Evolutionary conservation across 352 stramenopile genomes (phyloP).

Genomic region (Phytophthora pini): DNA sequence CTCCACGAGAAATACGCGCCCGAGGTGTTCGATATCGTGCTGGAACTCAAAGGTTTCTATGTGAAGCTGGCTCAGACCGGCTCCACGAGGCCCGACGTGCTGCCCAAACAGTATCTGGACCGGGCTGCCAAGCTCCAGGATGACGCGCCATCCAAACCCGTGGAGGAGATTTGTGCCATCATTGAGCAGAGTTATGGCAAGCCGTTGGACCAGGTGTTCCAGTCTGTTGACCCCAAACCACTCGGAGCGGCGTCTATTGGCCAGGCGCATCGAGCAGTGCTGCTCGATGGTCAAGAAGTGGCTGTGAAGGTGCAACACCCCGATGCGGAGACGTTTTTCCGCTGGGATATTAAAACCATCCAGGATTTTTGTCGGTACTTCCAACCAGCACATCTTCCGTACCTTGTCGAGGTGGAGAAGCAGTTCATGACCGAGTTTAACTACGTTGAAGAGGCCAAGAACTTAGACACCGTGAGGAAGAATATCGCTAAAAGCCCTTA

Average conservation of each 20-base stretch:
- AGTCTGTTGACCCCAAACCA: conserved; percentile 67
- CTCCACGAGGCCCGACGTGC: conserved; percentile 81
- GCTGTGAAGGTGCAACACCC: conserved; percentile 95
- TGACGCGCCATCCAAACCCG: conserved; percentile 75
- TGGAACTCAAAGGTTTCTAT: conserved; percentile 89
- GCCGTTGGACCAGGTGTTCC: conserved; percentile 61
- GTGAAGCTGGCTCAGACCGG: conserved; percentile 87
- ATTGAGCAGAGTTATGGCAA: conserved; percentile 79
- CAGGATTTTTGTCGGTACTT: conserved; percentile 96
- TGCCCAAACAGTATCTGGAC: conserved; percentile 83
- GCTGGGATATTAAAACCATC: conserved; percentile 96
- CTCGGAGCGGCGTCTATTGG: conserved; percentile 86
- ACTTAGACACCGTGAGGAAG: conserved; percentile 85
- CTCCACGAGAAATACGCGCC: conserved; percentile 82
- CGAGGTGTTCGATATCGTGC: conserved; percentile 82
- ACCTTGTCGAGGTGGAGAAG: conserved; percentile 95
- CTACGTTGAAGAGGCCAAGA: conserved; percentile 93
- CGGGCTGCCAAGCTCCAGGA: conserved; percentile 80
- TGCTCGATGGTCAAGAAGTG: conserved; percentile 76
- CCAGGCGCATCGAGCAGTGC: conserved; percentile 79
- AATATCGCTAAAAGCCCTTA: conserved; percentile 92
- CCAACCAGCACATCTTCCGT: conserved; percentile 93
- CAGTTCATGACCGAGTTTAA: conserved; percentile 99
- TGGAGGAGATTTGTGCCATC: conserved; percentile 78
- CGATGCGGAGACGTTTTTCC: conserved; percentile 94